These are phyloP conservation scores for Strobilomyces confusus DNA, from an alignment of 768 basidiomycete species.

Conservation along the genomic window DNA sequence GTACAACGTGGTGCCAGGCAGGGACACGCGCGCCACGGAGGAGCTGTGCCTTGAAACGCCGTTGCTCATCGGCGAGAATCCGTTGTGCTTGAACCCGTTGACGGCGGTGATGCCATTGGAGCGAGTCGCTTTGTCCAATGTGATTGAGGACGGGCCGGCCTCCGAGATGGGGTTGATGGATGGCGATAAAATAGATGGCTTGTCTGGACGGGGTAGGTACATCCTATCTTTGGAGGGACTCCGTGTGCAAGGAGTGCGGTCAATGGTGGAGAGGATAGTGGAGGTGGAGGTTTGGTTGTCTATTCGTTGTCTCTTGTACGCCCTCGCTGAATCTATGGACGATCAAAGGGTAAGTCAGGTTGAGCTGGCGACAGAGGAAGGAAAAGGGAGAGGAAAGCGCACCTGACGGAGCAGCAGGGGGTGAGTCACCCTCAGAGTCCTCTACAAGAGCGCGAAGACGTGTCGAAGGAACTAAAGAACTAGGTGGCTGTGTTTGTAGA, in stretches of 20 bases:
- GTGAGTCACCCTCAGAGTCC: conserved; percentile 38
- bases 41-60: conserved; percentile 47
- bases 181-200: conserved; percentile 40
- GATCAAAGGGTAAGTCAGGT: neutral
- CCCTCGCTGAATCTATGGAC: conserved; percentile 47
- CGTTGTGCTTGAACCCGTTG: conserved; percentile 36
- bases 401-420: conserved; percentile 26
- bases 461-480: conserved; percentile 60
- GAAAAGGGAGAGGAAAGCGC: neutral
- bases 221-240: conserved; percentile 39
- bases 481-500: conserved; percentile 23
- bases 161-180: conserved; percentile 41
- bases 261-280: conserved; percentile 21
- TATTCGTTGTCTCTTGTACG: conserved; percentile 70
- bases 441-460: conserved; percentile 62
- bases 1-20: conserved; percentile 73
- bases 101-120: conserved; percentile 40
- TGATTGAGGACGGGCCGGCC: conserved; percentile 51
- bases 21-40: conserved; percentile 54
- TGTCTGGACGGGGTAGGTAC: conserved; percentile 51
- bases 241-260: conserved; percentile 23
- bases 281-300: conserved; percentile 37
- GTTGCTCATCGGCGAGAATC: conserved; percentile 43
- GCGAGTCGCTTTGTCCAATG: conserved; percentile 30
- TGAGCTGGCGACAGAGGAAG: conserved; percentile 1